Evolutionary conservation across 176 grass and related monocot species (phyloP).

Genomic region (Avena atlantica): DNA sequence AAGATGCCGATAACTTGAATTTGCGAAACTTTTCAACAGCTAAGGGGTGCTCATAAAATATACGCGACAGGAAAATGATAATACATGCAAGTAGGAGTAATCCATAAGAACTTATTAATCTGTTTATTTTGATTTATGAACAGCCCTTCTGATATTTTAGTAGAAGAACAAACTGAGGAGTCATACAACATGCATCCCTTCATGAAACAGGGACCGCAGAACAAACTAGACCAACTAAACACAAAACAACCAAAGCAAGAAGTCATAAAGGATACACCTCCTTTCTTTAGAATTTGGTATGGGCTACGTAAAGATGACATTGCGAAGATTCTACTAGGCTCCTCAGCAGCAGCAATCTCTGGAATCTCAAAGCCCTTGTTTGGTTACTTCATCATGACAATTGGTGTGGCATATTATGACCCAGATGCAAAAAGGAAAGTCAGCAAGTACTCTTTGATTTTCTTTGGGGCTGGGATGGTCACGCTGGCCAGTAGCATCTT

Average conservation of each 20-base stretch:
- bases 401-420: slow-evolving; percentile 62
- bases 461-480: slow-evolving; percentile 47
- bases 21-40: neutral
- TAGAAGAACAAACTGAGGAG: slow-evolving; percentile 20
- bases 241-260: slow-evolving; percentile 20
- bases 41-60: slow-evolving; percentile 29
- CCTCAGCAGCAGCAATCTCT: slow-evolving; percentile 55
- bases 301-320: slow-evolving; percentile 55
- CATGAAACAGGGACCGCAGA: neutral
- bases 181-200: slow-evolving; percentile 23
- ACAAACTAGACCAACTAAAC: slow-evolving; percentile 6
- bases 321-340: slow-evolving; percentile 50
- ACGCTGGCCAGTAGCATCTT: slow-evolving; percentile 45
- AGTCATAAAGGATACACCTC: slow-evolving; percentile 28
- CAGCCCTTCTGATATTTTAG: slow-evolving; percentile 45
- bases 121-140: slow-evolving; percentile 39
- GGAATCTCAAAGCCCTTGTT: slow-evolving; percentile 67
- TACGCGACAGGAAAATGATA: neutral
- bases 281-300: slow-evolving; percentile 65
- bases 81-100: slow-evolving; percentile 37
- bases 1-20: slow-evolving; percentile 39
- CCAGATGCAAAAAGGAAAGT: slow-evolving; percentile 46
- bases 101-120: slow-evolving; percentile 30
- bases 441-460: slow-evolving; percentile 50
- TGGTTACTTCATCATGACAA: slow-evolving; percentile 65